phyloP scores from a whole-genome alignment of 257 asterid genomes.

The Solanum arcanum region DNA sequence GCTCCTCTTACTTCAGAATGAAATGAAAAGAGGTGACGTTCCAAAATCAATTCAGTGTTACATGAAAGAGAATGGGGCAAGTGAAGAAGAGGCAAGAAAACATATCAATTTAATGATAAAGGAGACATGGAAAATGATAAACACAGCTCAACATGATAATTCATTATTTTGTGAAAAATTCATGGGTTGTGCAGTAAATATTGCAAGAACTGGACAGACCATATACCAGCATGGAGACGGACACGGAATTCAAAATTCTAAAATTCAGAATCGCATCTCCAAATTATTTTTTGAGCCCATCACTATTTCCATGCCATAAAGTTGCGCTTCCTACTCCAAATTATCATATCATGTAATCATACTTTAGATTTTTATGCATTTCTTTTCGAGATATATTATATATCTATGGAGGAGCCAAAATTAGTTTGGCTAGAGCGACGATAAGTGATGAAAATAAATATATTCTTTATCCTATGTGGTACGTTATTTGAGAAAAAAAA shows the following conservation, averaged over 20 bases:
- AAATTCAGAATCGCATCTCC: not conserved
- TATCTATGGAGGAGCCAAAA: not conserved
- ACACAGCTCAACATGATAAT: not conserved
- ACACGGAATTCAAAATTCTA: not conserved
- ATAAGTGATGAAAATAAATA: too few relatives aligned
- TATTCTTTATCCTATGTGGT: too few relatives aligned
- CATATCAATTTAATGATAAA: not conserved
- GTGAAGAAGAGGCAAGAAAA: conserved; percentile 7
- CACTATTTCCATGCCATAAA: not conserved
- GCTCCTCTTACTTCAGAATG: not conserved
- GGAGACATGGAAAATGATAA: not conserved
- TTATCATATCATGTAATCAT: not conserved
- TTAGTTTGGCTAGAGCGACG: too few relatives aligned
- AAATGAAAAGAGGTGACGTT: conserved; percentile 6
- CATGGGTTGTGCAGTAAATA: not conserved
- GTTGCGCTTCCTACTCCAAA: too few relatives aligned
- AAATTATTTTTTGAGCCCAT: conserved; percentile 1
- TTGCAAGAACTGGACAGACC: conserved; percentile 4
- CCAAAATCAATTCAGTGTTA: conserved; percentile 8
- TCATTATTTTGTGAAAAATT: not conserved
- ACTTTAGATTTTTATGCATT: not conserved
- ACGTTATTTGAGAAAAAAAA: too few relatives aligned
- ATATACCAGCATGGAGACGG: conserved; percentile 19
- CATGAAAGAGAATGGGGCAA: conserved; percentile 5
- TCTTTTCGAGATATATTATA: not conserved